Evolutionary conservation across 1,284 basidiomycete genomes (phyloP), one percentile per base, ranked within the genome.

Genomic region (Cutaneotrichosporon mucoides): DNA sequence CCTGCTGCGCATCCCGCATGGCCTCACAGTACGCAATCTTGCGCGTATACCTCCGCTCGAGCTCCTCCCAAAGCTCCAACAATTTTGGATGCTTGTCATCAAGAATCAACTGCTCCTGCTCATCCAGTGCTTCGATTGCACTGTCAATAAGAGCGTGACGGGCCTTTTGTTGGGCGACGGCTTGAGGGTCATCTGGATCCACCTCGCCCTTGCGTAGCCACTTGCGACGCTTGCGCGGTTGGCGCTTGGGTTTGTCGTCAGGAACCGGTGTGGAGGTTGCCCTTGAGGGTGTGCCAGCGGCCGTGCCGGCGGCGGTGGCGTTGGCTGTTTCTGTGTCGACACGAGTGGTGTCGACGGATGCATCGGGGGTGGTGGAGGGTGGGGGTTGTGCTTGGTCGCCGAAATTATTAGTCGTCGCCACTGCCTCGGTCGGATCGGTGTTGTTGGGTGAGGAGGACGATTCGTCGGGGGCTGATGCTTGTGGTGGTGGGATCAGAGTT

Each of bases 131-230:
- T 13, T 53, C 64, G 35, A 74, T 61, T 6, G 74, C 73, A 48
- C 55, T 56, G 58, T 65, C 61, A 34, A 65, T 65, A 8, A 59
- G 53, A 4, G 61, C 63, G 43, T 60, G 61, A 24, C 61, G 63
- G 16, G 60, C 63, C 51, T 60, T 62, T 47, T 74, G 74, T 35
- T 63, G 62, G 9, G 74, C 74, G 8, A 76, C 73, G 2, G 74
- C 74, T 12, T 71, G 60, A 9, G 59, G 65, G 56, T 76, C 74
- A 49, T 76, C 73, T 1, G 73, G 73, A 61, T 76, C 74, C n/a
- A 76, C 74, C 61, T 76, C 70, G n/a, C 74, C 74, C 56, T 68
- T 69, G 52, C 68, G 68, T 37, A 75, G 57, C 67, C 46, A 33
- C 55, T 73, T 73, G 51, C 72, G 66, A 57, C 66, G 66, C 59